These are phyloP conservation scores for Grosmannia clavigera DNA, from an alignment of 2,329 filamentous ascomycete genomes.

Conservation along the genomic window DNA sequence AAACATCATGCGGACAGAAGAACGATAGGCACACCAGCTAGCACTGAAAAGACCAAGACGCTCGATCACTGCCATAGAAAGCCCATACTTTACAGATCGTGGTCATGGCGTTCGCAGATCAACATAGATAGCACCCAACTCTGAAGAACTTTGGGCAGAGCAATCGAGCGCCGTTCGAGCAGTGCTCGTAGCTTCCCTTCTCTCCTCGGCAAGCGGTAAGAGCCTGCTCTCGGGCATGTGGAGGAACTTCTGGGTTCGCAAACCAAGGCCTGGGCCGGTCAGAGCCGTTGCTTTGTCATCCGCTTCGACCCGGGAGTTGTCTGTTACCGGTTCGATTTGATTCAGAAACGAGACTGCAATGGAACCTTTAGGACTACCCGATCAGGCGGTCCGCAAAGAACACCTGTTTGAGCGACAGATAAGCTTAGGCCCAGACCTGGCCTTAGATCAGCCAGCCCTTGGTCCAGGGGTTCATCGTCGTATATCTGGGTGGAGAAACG, in stretches of 20 bases:
- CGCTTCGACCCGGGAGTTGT: not conserved
- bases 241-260: not conserved
- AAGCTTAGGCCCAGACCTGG: not conserved
- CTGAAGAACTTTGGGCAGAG: not conserved
- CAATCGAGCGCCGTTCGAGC: not conserved
- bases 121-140: not conserved
- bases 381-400: not conserved
- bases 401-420: not conserved
- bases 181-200: not conserved
- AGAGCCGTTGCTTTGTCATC: not conserved
- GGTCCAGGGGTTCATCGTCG: not conserved
- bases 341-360: not conserved
- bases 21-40: not conserved
- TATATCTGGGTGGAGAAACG: not conserved
- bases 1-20: not conserved
- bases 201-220: not conserved
- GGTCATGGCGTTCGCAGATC: not conserved
- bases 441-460: not conserved
- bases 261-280: not conserved
- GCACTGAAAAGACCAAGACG: not conserved
- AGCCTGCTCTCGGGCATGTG: not conserved
- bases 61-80: not conserved
- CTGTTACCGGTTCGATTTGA: not conserved
- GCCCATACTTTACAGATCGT: too few relatives aligned
- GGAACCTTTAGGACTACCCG: not conserved